Evolutionary conservation across 139 green algal species (phyloP), one percentile per base, ranked within the genome.

Genomic region (Chlamydomonas sp.): DNA sequence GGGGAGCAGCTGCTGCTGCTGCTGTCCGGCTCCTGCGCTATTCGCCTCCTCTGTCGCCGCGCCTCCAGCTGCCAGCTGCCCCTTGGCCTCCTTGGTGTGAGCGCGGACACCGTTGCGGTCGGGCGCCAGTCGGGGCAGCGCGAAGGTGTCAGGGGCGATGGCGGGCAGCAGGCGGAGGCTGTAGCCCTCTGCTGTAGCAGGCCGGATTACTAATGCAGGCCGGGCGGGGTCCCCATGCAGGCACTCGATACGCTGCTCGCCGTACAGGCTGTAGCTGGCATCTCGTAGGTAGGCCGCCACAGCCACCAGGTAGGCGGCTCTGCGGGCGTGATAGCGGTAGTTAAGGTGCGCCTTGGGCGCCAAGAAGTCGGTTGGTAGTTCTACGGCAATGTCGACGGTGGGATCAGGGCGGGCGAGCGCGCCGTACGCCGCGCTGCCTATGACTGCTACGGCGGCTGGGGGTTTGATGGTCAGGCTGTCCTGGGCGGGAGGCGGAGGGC

Each of bases 281-380:
- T 84, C 20, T 3, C 83, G 64, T 2, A 97, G 86, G 17, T 86
- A 80, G 0, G 31, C 14, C 8, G 91, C 79, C 14, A 97, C 3
- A 2, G 91, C 89, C 12, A 86, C 66, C 18, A 98, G 89, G 85
- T 96, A 98, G 3, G 96, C 73, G 0, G 89, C 90, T 0, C 96
- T 91, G 63, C 92, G 93, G n/a, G 93, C 92, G 81, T 95, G 92
- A 80, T 97, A 98, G 66, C 94, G 92, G 90, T 97, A 91, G 85
- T 97, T 97, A 6, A 97, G 87, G 31, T 96, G 88, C 75, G 96
- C 95, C 89, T 97, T 97, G 67, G 93, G 77, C 31, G 94, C 89
- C 8, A 97, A 90, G 88, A 94, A 95, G n/a, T 78, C 72, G 2
- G 69, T 75, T 0, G 96, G 96, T 20, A 97, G 94, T 59, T 91